Conservation (phyloP, 2,329 filamentous ascomycete species). For the Hirsutella thompsonii region DNA sequence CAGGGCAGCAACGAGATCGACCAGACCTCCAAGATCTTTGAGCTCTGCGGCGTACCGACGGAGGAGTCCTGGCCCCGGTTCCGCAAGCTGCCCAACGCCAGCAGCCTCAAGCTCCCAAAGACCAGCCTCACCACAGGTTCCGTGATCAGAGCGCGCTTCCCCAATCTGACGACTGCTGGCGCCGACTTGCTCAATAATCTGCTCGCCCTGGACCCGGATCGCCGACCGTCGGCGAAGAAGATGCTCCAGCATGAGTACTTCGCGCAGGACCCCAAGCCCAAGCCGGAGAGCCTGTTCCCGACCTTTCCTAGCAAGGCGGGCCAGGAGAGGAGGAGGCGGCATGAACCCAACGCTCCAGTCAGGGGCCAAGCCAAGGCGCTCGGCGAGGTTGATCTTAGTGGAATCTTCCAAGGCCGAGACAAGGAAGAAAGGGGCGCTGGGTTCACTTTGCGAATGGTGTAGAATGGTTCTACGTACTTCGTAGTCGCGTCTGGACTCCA, state of each 20-base stretch:
- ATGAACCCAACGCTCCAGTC: slow-evolving; percentile 69
- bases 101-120: slow-evolving; percentile 57
- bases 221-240: slow-evolving; percentile 57
- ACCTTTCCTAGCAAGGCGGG: slow-evolving; percentile 94
- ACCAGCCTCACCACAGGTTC: slow-evolving; percentile 27
- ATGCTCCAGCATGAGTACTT: slow-evolving; percentile 79
- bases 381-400: slow-evolving; percentile 50
- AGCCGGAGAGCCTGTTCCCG: slow-evolving; percentile 85
- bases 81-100: slow-evolving; percentile 75
- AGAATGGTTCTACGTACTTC: slow-evolving; percentile 1
- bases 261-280: slow-evolving; percentile 75
- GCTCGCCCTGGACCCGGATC: slow-evolving; percentile 60
- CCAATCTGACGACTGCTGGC: slow-evolving; percentile 66
- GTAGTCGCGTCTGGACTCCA: no score
- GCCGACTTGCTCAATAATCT: slow-evolving; percentile 55
- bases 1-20: slow-evolving; percentile 90
- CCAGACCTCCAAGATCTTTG: slow-evolving; percentile 77
- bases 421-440: slow-evolving; percentile 53
- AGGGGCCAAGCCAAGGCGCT: slow-evolving; percentile 53
- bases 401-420: slow-evolving; percentile 56
- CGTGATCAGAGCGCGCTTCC: slow-evolving; percentile 65
- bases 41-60: slow-evolving; percentile 75
- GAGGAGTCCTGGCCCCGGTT: slow-evolving; percentile 78
- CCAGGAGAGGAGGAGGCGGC: slow-evolving; percentile 65
- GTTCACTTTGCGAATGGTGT: slow-evolving; percentile 51